Percentiles rank a stretch among this genome's conserved stretches.
Conservation (phyloP, 2,329 filamentous ascomycete genomes). For the Claviceps pazoutovae region DNA sequence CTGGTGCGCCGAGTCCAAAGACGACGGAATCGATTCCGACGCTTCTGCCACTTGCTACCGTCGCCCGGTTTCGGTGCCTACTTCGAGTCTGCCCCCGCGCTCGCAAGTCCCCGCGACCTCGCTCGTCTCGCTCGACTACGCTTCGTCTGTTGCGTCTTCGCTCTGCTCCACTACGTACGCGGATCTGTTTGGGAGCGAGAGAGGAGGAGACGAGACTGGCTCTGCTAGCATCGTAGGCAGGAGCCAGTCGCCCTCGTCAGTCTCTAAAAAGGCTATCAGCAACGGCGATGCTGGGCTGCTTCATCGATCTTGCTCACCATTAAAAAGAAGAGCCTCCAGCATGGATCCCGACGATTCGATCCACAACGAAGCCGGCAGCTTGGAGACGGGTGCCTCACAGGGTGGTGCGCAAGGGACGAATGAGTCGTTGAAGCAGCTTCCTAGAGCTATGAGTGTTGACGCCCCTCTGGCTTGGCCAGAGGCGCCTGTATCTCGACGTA, state of each 20-base stretch:
- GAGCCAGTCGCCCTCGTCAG: slow-evolving; percentile 39
- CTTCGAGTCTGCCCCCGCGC: slow-evolving; percentile 37
- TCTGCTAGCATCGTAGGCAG: slow-evolving; percentile 25
- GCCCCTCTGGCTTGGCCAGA: slow-evolving; percentile 13
- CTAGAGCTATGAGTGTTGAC: slow-evolving; percentile 29
- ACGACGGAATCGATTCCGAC: slow-evolving; percentile 21
- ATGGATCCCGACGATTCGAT: slow-evolving; percentile 40
- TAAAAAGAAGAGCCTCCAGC: slow-evolving; percentile 50
- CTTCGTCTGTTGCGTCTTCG: slow-evolving; percentile 42
- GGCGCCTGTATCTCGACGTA: slow-evolving; percentile 1
- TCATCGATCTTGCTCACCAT: slow-evolving; percentile 48
- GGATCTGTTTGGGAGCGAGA: slow-evolving; percentile 43
- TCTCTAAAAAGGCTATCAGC: slow-evolving; percentile 42
- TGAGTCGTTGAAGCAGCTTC: slow-evolving; percentile 11
- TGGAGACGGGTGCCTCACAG: slow-evolving; percentile 28
- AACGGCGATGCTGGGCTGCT: slow-evolving; percentile 43
- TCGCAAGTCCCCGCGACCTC: slow-evolving; percentile 32
- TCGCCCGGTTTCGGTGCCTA: slow-evolving; percentile 29
- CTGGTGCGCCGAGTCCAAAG: slow-evolving; percentile 30
- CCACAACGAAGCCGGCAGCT: slow-evolving; percentile 27
- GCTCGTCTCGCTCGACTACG: slow-evolving; percentile 33
- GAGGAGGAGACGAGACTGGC: slow-evolving; percentile 32
- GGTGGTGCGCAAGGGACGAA: slow-evolving; percentile 10
- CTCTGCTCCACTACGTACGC: slow-evolving; percentile 41
- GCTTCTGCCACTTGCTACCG: slow-evolving; percentile 21